Conservation (phyloP, 176 grass and related monocot genomes). For the Zizania latifolia region DNA sequence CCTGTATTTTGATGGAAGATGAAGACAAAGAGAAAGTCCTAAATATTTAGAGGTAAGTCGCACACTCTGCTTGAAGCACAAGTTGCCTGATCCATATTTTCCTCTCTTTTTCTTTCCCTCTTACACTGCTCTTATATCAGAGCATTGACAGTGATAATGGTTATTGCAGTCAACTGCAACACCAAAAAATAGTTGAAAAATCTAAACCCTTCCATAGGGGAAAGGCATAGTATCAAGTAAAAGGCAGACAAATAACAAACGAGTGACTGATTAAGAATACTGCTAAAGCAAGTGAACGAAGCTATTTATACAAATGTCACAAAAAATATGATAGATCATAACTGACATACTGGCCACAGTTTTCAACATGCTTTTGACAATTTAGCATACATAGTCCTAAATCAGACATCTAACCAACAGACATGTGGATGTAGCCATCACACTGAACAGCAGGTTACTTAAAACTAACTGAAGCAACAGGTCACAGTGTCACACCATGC, state of each 20-base stretch:
- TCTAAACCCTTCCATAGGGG: not conserved
- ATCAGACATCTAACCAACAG: not conserved
- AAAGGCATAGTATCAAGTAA: not conserved
- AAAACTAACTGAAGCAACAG: not conserved
- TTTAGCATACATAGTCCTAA: not conserved
- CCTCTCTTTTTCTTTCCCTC: not conserved
- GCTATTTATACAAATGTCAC: not conserved
- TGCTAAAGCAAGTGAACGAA: constrained; percentile 7
- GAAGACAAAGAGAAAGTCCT: not conserved
- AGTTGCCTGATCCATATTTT: not conserved
- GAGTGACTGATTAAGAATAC: not conserved
- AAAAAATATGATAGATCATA: not conserved
- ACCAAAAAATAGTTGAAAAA: not conserved
- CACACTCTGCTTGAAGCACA: not conserved
- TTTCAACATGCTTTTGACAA: not conserved
- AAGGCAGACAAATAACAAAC: not conserved
- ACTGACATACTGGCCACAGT: not conserved
- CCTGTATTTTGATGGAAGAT: not conserved
- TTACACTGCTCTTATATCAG: not conserved
- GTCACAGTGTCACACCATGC: not conserved
- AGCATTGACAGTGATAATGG: not conserved
- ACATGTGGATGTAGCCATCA: not conserved
- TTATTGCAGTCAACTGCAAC: not conserved
- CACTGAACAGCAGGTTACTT: not conserved
- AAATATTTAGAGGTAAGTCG: not conserved